phyloP scores from a whole-genome alignment of 768 basidiomycete genomes.

The Tricholoma bakamatsutake region DNA sequence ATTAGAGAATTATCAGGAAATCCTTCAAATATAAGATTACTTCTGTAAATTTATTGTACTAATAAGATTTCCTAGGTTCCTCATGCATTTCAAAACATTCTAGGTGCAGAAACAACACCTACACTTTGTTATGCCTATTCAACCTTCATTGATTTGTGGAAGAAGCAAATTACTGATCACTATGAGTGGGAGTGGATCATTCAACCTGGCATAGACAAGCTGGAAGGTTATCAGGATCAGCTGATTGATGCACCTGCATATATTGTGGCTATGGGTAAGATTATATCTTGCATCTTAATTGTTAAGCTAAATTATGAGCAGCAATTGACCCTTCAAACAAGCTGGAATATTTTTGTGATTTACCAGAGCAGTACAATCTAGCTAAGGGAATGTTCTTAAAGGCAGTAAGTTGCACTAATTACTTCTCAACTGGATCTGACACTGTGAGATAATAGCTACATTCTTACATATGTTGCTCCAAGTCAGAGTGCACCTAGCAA shows the following conservation, averaged over 20 bases:
- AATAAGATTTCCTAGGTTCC: constrained; percentile 13
- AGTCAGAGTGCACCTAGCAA: background rate
- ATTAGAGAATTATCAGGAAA: constrained; percentile 14
- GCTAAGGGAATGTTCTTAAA: background rate
- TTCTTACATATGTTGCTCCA: background rate
- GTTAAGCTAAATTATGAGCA: background rate
- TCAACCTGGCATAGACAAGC: constrained; percentile 14
- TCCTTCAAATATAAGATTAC: constrained; percentile 10
- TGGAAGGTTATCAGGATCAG: constrained; percentile 9
- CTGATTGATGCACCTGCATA: constrained; percentile 10
- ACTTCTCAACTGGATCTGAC: background rate
- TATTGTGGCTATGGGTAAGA: constrained; percentile 10
- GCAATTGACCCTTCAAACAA: constrained; percentile 11
- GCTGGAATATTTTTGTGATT: constrained; percentile 1
- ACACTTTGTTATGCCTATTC: no score
- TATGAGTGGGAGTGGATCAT: constrained; percentile 10
- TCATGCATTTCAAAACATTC: constrained; percentile 20
- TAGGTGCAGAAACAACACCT: no score
- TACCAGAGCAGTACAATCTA: background rate
- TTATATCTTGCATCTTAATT: background rate
- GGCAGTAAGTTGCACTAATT: background rate
- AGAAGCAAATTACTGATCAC: no score
- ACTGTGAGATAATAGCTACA: background rate
- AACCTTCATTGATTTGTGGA: no score
- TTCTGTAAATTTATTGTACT: background rate